Percentiles rank a stretch among this genome's conserved stretches.
These are phyloP conservation scores for Sextonia rubra DNA, from an alignment of 164 flowering plant species.

Conservation along the genomic window DNA sequence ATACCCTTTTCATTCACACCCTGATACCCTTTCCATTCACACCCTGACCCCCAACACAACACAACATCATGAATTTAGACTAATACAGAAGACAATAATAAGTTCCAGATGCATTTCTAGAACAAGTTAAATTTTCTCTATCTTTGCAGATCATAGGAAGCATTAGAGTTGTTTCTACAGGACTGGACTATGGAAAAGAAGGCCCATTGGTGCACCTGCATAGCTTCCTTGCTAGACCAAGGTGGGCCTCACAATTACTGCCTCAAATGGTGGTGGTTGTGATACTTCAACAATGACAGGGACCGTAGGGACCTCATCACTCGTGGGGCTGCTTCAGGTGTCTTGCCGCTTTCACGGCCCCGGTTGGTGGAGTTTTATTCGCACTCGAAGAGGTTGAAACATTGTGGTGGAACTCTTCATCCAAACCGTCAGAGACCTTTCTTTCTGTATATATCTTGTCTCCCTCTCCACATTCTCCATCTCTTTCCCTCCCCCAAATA, in stretches of 20 bases:
- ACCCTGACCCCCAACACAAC: no score
- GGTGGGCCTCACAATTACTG: constrained; percentile 79
- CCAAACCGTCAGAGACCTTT: no score
- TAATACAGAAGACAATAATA: not conserved
- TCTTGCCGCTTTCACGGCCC: constrained; percentile 91
- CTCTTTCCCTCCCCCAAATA: no score
- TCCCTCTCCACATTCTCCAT: no score
- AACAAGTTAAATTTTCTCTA: not conserved
- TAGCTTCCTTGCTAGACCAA: constrained; percentile 82
- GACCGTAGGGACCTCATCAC: constrained; percentile 90
- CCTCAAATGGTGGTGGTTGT: constrained; percentile 78
- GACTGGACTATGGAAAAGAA: constrained; percentile 88
- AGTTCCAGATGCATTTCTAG: not conserved
- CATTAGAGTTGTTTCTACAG: constrained; percentile 88
- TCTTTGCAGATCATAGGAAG: constrained; percentile 75
- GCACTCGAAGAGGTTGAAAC: constrained; percentile 90
- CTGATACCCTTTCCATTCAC: no score
- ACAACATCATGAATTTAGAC: no score
- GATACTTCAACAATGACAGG: constrained; percentile 87
- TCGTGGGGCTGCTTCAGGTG: constrained; percentile 82
- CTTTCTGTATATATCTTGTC: no score
- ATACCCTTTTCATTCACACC: no score
- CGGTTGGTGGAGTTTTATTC: constrained; percentile 90
- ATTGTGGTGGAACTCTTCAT: constrained; percentile 99
- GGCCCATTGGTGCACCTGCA: constrained; percentile 91